Percentiles rank a stretch among this genome's conserved stretches.
phyloP scores from a whole-genome alignment of 2,329 filamentous ascomycete genomes.

The Acrocalymma vagum region DNA sequence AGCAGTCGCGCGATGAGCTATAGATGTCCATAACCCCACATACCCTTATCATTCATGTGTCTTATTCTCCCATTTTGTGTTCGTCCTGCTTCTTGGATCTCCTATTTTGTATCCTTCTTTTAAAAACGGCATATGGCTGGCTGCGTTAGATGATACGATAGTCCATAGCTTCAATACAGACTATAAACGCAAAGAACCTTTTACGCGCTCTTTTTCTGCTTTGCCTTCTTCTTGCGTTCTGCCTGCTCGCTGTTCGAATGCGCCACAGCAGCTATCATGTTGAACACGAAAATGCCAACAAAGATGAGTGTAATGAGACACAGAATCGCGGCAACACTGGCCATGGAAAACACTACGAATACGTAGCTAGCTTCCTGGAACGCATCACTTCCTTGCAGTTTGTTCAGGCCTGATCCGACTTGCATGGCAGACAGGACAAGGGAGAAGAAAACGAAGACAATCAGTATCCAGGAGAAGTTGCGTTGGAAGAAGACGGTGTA shows the following conservation, averaged over 20 bases:
- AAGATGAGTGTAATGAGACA: slow-evolving; percentile 37
- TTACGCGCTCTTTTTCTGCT: slow-evolving; percentile 9
- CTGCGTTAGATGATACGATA: too few species aligned
- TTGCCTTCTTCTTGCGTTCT: slow-evolving; percentile 20
- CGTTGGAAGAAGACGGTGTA: slow-evolving; percentile 50
- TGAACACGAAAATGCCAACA: slow-evolving; percentile 42
- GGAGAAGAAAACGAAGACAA: slow-evolving; percentile 48
- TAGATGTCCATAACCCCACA: slow-evolving; percentile 10
- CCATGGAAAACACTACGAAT: slow-evolving; percentile 47
- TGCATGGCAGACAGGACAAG: slow-evolving; percentile 49
- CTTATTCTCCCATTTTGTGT: too few species aligned
- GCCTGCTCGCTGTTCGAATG: slow-evolving; percentile 48
- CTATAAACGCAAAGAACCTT: not conserved
- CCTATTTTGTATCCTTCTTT: too few species aligned
- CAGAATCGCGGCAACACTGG: slow-evolving; percentile 38
- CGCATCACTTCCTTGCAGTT: slow-evolving; percentile 26
- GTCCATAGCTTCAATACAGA: not conserved
- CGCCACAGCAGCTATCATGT: slow-evolving; percentile 45
- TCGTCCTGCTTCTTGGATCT: not conserved
- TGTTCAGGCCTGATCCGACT: slow-evolving; percentile 38
- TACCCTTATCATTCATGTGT: too few species aligned
- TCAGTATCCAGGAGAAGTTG: slow-evolving; percentile 47
- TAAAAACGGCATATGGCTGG: too few species aligned
- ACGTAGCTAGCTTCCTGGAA: slow-evolving; percentile 39
- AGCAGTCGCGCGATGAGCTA: slow-evolving; percentile 33